Evolutionary conservation across 2,329 filamentous ascomycete species (phyloP).

Genomic region (Penicillium polonicum): DNA sequence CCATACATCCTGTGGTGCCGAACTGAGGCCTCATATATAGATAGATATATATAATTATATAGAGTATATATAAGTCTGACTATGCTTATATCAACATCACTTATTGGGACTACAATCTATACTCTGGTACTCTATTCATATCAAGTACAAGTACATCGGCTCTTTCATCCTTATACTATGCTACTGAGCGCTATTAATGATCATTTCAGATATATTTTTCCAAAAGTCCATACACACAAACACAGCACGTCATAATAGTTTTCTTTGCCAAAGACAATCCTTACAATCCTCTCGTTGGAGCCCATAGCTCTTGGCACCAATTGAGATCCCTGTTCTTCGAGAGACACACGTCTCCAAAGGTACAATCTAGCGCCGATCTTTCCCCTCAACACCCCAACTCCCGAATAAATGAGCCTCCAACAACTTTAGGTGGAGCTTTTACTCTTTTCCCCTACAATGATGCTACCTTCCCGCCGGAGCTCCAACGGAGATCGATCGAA

Average conservation of each 20-base stretch:
- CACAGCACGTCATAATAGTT: not conserved
- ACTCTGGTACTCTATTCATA: not conserved
- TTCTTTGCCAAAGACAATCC: not conserved
- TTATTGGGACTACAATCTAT: not conserved
- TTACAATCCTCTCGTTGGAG: not conserved
- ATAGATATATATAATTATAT: too few species aligned
- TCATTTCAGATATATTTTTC: too few species aligned
- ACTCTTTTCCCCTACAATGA: not conserved
- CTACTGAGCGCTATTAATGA: not conserved
- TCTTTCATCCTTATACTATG: too few species aligned
- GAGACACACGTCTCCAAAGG: not conserved
- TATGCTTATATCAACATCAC: not conserved
- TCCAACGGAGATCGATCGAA: not conserved
- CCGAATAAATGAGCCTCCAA: not conserved
- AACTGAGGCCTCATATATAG: too few species aligned
- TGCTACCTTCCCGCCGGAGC: not conserved
- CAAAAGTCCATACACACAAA: too few species aligned
- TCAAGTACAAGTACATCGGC: too few species aligned
- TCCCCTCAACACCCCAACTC: not conserved
- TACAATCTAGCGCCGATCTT: not conserved
- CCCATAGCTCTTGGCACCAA: not conserved
- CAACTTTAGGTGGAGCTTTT: not conserved
- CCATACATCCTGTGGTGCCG: not conserved
- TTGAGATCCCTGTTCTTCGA: too few species aligned
- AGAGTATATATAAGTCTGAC: too few species aligned